These are phyloP conservation scores for Zymoseptoria brevis DNA, from an alignment of 2,329 filamentous ascomycete species.

Conservation along the genomic window DNA sequence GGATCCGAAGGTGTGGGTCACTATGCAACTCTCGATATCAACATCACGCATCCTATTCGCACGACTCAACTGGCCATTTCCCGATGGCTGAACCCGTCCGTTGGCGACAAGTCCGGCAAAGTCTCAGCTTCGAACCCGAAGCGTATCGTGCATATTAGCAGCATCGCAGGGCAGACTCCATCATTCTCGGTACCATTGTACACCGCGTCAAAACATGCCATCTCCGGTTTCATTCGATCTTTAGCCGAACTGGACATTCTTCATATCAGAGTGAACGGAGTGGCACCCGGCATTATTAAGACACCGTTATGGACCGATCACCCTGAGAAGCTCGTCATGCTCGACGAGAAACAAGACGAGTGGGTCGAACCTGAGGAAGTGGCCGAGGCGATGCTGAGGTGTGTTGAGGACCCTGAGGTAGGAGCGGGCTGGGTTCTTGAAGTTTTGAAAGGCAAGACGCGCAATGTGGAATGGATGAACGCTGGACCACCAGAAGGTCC, in stretches of 20 bases:
- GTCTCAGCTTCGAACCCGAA: conserved; percentile 36
- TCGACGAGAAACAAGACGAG: conserved; percentile 41
- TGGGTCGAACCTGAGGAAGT: conserved; percentile 58
- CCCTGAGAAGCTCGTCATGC: conserved; percentile 49
- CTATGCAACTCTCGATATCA: conserved; percentile 39
- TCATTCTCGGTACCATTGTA: conserved; percentile 37
- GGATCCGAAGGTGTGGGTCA: conserved; percentile 25
- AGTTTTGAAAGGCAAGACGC: conserved; percentile 45
- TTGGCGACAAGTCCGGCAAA: conserved; percentile 21
- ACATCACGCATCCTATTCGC: conserved; percentile 42
- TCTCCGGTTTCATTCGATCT: conserved; percentile 43
- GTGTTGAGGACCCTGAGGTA: conserved; percentile 45
- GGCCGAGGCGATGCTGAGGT: conserved; percentile 49
- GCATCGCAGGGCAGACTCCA: conserved; percentile 37
- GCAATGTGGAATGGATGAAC: conserved; percentile 44
- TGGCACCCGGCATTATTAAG: conserved; percentile 53
- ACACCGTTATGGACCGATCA: conserved; percentile 56
- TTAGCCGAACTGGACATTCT: conserved; percentile 43
- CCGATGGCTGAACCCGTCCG: conserved; percentile 33
- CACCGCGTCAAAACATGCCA: conserved; percentile 38
- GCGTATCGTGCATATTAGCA: conserved; percentile 38
- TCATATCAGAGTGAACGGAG: conserved; percentile 51
- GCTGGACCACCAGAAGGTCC: conserved; percentile 46
- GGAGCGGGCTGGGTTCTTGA: conserved; percentile 48
- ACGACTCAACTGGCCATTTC: conserved; percentile 41